Percentiles rank a stretch among this genome's conserved stretches.
phyloP scores from a whole-genome alignment of 208 protist species.

The Trypanosomatidae sp. region DNA sequence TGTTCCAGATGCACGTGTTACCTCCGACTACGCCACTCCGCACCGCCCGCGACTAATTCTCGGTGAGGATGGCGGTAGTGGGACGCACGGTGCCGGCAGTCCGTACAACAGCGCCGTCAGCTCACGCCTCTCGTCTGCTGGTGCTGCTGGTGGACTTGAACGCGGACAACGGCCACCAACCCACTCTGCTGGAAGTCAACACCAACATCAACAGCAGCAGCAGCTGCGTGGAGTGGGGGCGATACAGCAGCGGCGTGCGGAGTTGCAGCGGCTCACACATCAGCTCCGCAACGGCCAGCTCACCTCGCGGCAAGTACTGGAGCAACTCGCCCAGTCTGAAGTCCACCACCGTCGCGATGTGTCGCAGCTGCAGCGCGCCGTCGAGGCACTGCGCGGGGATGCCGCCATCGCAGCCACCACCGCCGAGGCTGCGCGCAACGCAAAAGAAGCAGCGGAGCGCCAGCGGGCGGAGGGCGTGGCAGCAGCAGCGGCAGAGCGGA shows the following conservation, averaged over 20 bases:
- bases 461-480: slow-evolving; percentile 26
- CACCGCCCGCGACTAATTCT: slow-evolving; percentile 12
- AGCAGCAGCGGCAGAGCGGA: slow-evolving; percentile 23
- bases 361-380: slow-evolving; percentile 25
- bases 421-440: slow-evolving; percentile 14
- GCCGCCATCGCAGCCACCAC: slow-evolving; percentile 23
- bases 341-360: slow-evolving; percentile 21
- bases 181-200: too few relatives aligned
- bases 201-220: too few relatives aligned
- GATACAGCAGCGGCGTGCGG: slow-evolving; percentile 26
- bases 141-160: not conserved
- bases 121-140: slow-evolving; percentile 8
- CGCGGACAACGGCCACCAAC: slow-evolving; percentile 3
- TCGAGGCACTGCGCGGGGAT: slow-evolving; percentile 13
- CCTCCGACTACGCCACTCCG: slow-evolving; percentile 19
- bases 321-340: slow-evolving; percentile 2
- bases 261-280: slow-evolving; percentile 26
- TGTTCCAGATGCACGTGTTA: not conserved
- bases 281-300: slow-evolving; percentile 32
- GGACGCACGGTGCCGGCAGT: too few relatives aligned
- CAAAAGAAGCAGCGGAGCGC: slow-evolving; percentile 27
- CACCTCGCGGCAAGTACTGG: slow-evolving; percentile 27
- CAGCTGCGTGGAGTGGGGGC: too few relatives aligned
- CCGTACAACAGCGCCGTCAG: slow-evolving; percentile 20
- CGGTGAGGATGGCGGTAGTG: not conserved